Conservation (phyloP, 495 filamentous ascomycete species). For the Tuber borchii region DNA sequence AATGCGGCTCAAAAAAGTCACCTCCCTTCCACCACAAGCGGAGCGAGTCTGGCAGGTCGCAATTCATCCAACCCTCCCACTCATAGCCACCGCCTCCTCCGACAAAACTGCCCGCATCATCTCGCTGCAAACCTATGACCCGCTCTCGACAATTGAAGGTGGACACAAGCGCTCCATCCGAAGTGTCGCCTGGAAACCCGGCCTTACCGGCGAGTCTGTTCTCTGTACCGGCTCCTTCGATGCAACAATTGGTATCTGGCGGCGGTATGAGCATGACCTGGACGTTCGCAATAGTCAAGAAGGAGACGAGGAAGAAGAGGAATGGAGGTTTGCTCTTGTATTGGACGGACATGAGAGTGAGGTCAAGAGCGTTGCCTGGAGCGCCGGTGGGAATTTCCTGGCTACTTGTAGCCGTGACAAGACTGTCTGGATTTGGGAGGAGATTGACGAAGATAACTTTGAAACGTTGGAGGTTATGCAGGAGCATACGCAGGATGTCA, state of each 20-base stretch:
- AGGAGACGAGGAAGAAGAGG: conserved; percentile 59
- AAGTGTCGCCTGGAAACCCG: conserved; percentile 76
- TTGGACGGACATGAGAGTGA: conserved; percentile 92
- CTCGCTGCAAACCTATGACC: conserved; percentile 69
- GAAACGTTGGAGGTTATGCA: conserved; percentile 91
- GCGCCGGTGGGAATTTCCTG: conserved; percentile 67
- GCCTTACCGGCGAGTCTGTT: conserved; percentile 55
- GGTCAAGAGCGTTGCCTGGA: conserved; percentile 80
- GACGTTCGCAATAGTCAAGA: conserved; percentile 27
- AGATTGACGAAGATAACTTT: conserved; percentile 82
- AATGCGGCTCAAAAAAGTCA: conserved; percentile 41
- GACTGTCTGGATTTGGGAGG: conserved; percentile 98
- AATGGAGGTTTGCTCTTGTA: conserved; percentile 80
- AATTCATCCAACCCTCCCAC: conserved; percentile 77
- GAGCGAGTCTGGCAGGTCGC: conserved; percentile 78
- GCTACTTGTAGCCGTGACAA: conserved; percentile 91
- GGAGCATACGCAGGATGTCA: conserved; percentile 92
- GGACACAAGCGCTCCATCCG: conserved; percentile 86
- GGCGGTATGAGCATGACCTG: conserved; percentile 53
- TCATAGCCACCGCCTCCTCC: conserved; percentile 80
- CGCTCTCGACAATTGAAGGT: conserved; percentile 70
- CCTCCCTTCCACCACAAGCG: conserved; percentile 62
- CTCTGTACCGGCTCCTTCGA: conserved; percentile 92
- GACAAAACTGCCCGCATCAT: conserved; percentile 82
- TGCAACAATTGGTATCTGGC: conserved; percentile 81